These are phyloP conservation scores for Bipolaris gigantea DNA, from an alignment of 2,329 filamentous ascomycete genomes.

Conservation along the genomic window DNA sequence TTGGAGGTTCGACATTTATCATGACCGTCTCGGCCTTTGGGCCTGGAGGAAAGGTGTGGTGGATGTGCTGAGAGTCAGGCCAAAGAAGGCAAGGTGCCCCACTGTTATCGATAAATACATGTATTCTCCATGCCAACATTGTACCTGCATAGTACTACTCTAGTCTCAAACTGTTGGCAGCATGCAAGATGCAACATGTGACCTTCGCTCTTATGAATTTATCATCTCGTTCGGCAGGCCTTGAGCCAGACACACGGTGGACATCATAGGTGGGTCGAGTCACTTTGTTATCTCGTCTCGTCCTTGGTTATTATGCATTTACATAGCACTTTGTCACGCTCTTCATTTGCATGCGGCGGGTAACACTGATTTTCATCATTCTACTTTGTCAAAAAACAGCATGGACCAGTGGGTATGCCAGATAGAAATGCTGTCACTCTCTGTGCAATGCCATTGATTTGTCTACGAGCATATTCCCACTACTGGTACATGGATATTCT, in stretches of 20 bases:
- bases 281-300: not conserved
- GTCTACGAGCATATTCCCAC: constrained; percentile 41
- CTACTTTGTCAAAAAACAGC: not conserved
- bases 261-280: not conserved
- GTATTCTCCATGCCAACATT: not conserved
- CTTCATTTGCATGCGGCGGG: not conserved
- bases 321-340: not conserved
- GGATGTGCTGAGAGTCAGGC: constrained; percentile 2
- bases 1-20: no score
- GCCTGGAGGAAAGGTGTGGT: not conserved
- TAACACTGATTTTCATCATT: not conserved
- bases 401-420: not conserved
- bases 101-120: constrained; percentile 12
- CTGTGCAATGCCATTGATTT: constrained; percentile 33
- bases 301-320: not conserved
- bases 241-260: no score
- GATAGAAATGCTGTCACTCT: not conserved
- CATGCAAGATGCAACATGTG: not conserved
- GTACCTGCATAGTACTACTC: not conserved
- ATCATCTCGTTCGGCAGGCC: no score
- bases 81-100: not conserved
- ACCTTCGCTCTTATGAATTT: not conserved
- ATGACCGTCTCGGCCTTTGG: no score
- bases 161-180: not conserved
- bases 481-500: constrained; percentile 38